Base-by-base conservation (phyloP, 331 rosid species). In the Arachis monticola region DNA sequence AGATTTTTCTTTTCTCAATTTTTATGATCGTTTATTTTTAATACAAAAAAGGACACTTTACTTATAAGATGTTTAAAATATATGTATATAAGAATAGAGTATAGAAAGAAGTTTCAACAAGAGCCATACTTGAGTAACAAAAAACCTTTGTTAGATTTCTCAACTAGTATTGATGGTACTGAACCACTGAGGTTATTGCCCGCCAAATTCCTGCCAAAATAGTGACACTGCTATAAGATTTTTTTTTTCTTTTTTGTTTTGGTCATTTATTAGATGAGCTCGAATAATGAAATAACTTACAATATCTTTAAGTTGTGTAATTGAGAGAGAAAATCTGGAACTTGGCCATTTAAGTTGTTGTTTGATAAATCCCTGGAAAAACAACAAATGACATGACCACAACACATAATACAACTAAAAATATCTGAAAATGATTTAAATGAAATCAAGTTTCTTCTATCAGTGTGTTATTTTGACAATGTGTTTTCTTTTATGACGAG, bases 301-400 rank as follows among this genome's bases (percentile, higher is more conserved):
- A 88, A 41, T 50, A 73, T 60, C 47, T 5, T 84, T 46, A 84
- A 65, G 61, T 5, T 5, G 52, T 61, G 74, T 32, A 88, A 63
- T 10, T 52, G 63, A 57, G 86, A 71, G 35, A 83, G 77, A 27
- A 78, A 78, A 9, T 62, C 77, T 5, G 93, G 89, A n/a, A 84
- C 40, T 0, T 67, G 5, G n/a, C 88, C 90, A 1, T 44, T 62
- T 22, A 88, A 52, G 35, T 42, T 76, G 11, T 85, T 85, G 76
- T 80, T 80, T 6, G 87, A 86, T 60, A 86, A 57, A 81, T 86
- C 88, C 87, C 86, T 88, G 84, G 45, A 77, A 77, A 77, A 22
- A 22, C 27, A 22, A 77, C 41, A 8, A 69, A 10, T 30, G 51
- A 61, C 38, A 7, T 65, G 11, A 1, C 9, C 30, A 14, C 40